These are phyloP conservation scores for Fusarium devonianum DNA, from an alignment of 2,329 filamentous ascomycete genomes.

Conservation along the genomic window DNA sequence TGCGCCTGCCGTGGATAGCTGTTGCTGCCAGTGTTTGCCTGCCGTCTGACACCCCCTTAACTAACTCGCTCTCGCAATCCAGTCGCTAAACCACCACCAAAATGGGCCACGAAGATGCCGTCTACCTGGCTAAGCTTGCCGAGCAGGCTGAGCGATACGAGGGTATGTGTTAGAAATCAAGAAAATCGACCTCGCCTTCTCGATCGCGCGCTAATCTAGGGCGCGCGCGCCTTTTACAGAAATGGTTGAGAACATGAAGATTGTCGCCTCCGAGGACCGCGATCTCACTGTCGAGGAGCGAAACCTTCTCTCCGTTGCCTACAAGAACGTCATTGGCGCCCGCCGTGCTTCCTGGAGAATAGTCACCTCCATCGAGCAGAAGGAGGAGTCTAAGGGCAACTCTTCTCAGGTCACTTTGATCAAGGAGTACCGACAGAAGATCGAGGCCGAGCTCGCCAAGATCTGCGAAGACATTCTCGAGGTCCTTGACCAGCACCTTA, in stretches of 20 bases:
- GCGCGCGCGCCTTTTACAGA: conserved; percentile 73
- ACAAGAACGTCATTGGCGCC: conserved; percentile 99
- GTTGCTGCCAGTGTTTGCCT: conserved; percentile 19
- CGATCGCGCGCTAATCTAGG: conserved; percentile 37
- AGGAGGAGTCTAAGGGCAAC: conserved; percentile 98
- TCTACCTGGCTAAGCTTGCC: conserved; percentile 99
- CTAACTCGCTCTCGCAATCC: conserved; percentile 33
- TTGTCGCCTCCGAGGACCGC: conserved; percentile 87
- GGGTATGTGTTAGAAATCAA: conserved; percentile 66
- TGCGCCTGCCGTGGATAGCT: conserved; percentile 30
- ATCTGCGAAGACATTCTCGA: conserved; percentile 98
- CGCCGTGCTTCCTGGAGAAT: conserved; percentile 99
- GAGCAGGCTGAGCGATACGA: conserved; percentile 99
- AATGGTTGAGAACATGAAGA: conserved; percentile 99
- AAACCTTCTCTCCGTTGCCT: conserved; percentile 97
- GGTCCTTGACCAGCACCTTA: conserved; percentile 90
- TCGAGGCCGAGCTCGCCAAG: conserved; percentile 95
- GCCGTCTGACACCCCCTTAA: conserved; percentile 35
- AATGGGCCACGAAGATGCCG: conserved; percentile 99
- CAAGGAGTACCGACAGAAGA: conserved; percentile 98
- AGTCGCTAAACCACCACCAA: conserved; percentile 57
- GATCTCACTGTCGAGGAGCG: conserved; percentile 96
- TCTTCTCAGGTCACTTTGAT: conserved; percentile 95
- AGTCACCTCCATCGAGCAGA: conserved; percentile 99
- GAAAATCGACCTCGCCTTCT: conserved; percentile 4